Base-by-base conservation (phyloP, 108 stramenopile genomes). In the Aurantiochytrium sp. region DNA sequence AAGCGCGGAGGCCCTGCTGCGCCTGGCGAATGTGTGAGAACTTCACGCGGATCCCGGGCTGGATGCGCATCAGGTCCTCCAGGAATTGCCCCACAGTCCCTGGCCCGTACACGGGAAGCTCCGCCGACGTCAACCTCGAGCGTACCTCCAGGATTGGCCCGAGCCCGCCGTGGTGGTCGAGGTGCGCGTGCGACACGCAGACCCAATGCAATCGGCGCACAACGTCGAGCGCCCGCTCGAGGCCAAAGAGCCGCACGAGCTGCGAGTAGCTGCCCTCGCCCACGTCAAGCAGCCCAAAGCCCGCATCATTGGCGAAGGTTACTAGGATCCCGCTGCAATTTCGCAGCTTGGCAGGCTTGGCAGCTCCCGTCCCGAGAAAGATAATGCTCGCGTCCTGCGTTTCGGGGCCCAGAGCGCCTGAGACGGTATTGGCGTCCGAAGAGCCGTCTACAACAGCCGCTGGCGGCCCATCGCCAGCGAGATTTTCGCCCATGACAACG, bases 271-370 rank as follows among this genome's bases (percentile, higher is more conserved):
- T 81, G 6, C 73, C 73, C 24, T 81, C 73, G 6, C 73, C 73
- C 6, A 81, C 73, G 2, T 81, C 73, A 2, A 81, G 45, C 27
- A 81, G 39, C 21, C 42, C 73, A 24, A 22, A 81, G 2, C 73
- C 73, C 12, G 50, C 19, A 3, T 1, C 27, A 65, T 65, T 65
- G 19, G 59, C 59, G 32, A 81, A 2, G 15, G 12, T 12, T 3
- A 81, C 36, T 12, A 81, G 2, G 30, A 81, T 81, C 17, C 42
- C 73, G 3, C 73, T 81, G 30, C 73, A 81, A 48, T 48, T 48
- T 81, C 73, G 39, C 73, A 81, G 45, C 24, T 81, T 81, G 0
- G 73, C 39, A 0, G 73, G 73, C 30, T 81, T 81, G n/a, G 73
- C 73, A 42, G 73, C 21, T 2, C 73, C 73, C 27, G 73, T 81